These are phyloP conservation scores for Oryza nivara DNA, from an alignment of 176 grass and related monocot species.

Conservation along the genomic window DNA sequence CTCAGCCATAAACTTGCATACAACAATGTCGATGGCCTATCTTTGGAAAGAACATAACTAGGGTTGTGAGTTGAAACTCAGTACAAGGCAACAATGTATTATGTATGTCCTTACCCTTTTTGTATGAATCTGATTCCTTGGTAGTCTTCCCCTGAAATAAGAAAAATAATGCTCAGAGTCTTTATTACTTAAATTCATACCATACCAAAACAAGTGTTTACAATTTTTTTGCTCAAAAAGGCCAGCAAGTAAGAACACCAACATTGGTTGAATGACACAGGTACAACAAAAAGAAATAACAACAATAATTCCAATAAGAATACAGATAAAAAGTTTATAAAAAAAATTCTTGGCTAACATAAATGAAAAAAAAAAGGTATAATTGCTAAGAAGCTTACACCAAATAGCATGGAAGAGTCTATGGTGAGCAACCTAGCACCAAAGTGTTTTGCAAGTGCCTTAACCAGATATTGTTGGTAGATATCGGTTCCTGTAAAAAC, in stretches of 20 bases:
- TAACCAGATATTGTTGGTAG: constrained; percentile 93
- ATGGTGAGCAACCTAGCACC: constrained; percentile 81
- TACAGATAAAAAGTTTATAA: not conserved
- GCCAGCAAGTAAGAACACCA: not conserved
- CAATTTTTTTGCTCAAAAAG: not conserved
- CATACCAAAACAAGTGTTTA: constrained; percentile 4
- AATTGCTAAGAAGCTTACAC: constrained; percentile 62
- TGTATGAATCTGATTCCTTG: constrained; percentile 74
- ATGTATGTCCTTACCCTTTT: constrained; percentile 60
- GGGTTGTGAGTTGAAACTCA: not conserved
- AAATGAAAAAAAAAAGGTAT: constrained; percentile 11
- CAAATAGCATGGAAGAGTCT: constrained; percentile 73
- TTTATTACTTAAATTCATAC: constrained; percentile 14
- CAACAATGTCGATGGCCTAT: constrained; percentile 5
- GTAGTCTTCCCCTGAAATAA: constrained; percentile 74
- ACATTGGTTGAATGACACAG: constrained; percentile 8
- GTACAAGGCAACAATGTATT: not conserved
- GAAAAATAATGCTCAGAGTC: constrained; percentile 37
- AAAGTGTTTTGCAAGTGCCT: constrained; percentile 90
- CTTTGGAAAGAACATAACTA: not conserved
- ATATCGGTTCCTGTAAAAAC: constrained; percentile 87
- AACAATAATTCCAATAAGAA: constrained; percentile 1
- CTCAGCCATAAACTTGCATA: constrained; percentile 22
- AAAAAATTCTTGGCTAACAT: not conserved
- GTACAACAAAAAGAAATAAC: not conserved